phyloP scores from a whole-genome alignment of 192 early-diverging fungal genomes.

The Rhizoclosmatium sp. region DNA sequence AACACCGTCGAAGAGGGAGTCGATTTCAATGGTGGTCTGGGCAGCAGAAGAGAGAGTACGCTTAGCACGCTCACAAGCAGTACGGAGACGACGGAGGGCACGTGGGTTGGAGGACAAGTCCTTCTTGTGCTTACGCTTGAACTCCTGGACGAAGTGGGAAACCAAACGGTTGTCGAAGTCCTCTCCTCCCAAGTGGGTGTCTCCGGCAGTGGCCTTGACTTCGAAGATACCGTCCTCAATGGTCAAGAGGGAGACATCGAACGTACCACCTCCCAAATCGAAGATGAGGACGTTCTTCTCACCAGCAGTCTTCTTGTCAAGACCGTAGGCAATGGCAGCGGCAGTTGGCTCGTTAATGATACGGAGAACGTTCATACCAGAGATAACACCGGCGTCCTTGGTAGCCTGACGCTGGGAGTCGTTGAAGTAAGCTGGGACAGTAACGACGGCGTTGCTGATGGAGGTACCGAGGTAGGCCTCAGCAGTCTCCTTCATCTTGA shows the following conservation, averaged over 20 bases:
- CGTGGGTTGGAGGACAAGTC: slow-evolving; percentile 89
- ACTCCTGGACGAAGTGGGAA: slow-evolving; percentile 92
- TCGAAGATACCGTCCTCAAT: slow-evolving; percentile 99
- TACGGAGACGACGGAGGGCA: slow-evolving; percentile 95
- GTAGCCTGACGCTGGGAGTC: slow-evolving; percentile 99
- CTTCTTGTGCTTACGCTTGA: slow-evolving; percentile 99
- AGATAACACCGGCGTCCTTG: slow-evolving; percentile 97
- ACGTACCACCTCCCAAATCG: slow-evolving; percentile 98
- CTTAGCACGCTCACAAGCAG: slow-evolving; percentile 98
- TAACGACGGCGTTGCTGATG: slow-evolving; percentile 93
- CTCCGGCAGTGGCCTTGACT: slow-evolving; percentile 98
- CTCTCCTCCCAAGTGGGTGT: slow-evolving; percentile 98
- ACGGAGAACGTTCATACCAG: slow-evolving; percentile 97
- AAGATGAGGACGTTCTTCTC: slow-evolving; percentile 96
- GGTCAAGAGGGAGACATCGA: slow-evolving; percentile 96
- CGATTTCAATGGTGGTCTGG: slow-evolving; percentile 95
- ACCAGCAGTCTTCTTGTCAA: slow-evolving; percentile 92
- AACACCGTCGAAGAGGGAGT: slow-evolving; percentile 95
- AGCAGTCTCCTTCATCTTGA: slow-evolving; percentile 99
- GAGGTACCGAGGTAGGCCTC: slow-evolving; percentile 82
- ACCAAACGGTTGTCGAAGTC: slow-evolving; percentile 99
- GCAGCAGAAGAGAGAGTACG: slow-evolving; percentile 93
- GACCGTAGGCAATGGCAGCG: slow-evolving; percentile 98
- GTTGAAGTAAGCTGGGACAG: slow-evolving; percentile 99
- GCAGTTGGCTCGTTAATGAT: slow-evolving; percentile 99